phyloP scores from a whole-genome alignment of 352 stramenopile genomes.

The Thraustochytrium striatum region DNA sequence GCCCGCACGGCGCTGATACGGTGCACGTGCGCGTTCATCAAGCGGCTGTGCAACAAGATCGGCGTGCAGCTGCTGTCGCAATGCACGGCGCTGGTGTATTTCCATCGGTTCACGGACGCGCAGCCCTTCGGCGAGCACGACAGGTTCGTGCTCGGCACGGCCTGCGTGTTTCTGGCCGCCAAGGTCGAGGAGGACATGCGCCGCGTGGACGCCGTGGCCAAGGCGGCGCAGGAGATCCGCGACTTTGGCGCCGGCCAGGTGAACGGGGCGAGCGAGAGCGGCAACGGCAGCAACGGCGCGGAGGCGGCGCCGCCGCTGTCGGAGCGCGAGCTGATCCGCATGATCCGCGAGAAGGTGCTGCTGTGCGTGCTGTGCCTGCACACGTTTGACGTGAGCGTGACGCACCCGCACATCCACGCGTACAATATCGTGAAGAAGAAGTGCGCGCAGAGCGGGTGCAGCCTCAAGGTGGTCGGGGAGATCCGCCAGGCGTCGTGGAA shows the following conservation, averaged over 20 bases:
- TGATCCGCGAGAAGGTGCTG: conserved; percentile 45
- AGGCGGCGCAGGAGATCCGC: conserved; percentile 56
- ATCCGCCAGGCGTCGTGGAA: conserved; percentile 78
- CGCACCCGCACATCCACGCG: conserved; percentile 76
- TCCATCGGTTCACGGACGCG: conserved; percentile 78
- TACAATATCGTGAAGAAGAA: conserved; percentile 75
- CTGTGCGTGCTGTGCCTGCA: conserved; percentile 67
- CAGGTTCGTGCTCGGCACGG: conserved; percentile 71
- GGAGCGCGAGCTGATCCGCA: conserved; percentile 7
- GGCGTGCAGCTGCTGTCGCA: conserved; percentile 73
- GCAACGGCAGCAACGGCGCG: neutral
- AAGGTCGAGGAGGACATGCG: conserved; percentile 75
- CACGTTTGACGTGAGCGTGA: conserved; percentile 74
- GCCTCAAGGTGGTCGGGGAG: conserved; percentile 66
- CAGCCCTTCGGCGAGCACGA: conserved; percentile 76
- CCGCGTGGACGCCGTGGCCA: conserved; percentile 70
- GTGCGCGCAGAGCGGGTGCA: conserved; percentile 61
- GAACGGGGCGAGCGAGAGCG: neutral
- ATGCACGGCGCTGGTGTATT: conserved; percentile 73
- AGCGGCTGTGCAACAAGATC: conserved; percentile 71
- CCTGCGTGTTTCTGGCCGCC: conserved; percentile 71
- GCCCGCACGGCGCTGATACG: conserved; percentile 8
- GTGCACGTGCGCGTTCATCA: conserved; percentile 54
- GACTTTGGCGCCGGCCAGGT: conserved; percentile 12
- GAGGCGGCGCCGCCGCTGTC: neutral